These are phyloP conservation scores for Vanrija sp. DNA, from an alignment of 1,284 basidiomycete genomes.

Conservation along the genomic window DNA sequence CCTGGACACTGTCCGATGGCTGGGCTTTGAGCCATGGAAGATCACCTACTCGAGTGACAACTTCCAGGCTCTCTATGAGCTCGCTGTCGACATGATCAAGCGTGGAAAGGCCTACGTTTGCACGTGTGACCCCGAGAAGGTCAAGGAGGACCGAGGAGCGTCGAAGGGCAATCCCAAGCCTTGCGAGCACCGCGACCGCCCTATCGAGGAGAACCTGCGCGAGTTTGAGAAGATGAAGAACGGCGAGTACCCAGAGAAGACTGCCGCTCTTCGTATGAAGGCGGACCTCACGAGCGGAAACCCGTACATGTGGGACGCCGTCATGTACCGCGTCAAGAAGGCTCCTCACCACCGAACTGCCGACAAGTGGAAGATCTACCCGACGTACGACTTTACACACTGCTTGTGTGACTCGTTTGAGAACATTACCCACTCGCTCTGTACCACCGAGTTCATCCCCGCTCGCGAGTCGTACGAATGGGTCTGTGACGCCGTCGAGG, in stretches of 20 bases:
- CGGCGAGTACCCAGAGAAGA: conserved; percentile 83
- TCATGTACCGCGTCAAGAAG: conserved; percentile 90
- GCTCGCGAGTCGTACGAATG: conserved; percentile 98
- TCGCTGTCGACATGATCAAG: conserved; percentile 87
- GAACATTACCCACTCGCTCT: conserved; percentile 97
- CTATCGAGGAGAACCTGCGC: conserved; percentile 73
- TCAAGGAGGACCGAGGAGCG: conserved; percentile 77
- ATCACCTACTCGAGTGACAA: conserved; percentile 99
- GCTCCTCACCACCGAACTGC: conserved; percentile 91
- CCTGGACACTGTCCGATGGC: conserved; percentile 90
- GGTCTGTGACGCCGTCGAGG: conserved; percentile 92
- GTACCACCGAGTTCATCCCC: conserved; percentile 94
- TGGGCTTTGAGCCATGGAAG: conserved; percentile 97
- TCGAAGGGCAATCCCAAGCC: conserved; percentile 78
- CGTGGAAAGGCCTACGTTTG: conserved; percentile 93
- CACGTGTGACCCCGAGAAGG: conserved; percentile 91
- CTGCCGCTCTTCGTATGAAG: conserved; percentile 95
- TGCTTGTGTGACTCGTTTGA: conserved; percentile 98
- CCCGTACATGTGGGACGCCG: conserved; percentile 99
- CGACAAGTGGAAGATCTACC: conserved; percentile 75
- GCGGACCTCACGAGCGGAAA: conserved; percentile 90
- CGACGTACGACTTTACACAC: conserved; percentile 99
- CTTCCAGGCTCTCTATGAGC: conserved; percentile 80
- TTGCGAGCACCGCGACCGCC: conserved; percentile 80
- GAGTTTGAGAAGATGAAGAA: conserved; percentile 94